These are phyloP conservation scores for Mucor lusitanicus DNA, from an alignment of 371 early-diverging fungal species.

Conservation along the genomic window DNA sequence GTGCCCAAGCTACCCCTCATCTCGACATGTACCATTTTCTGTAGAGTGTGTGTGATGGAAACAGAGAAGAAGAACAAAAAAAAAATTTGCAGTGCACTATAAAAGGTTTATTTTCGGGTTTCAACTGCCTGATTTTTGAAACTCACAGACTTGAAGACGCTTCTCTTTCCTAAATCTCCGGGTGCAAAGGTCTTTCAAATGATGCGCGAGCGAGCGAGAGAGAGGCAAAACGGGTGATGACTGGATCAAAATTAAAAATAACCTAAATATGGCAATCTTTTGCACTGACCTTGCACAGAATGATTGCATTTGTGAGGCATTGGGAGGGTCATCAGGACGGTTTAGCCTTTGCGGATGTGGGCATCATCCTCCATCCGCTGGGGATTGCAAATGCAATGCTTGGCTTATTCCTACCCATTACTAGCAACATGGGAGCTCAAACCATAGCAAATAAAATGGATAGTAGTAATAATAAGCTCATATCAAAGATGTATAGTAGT, in stretches of 20 bases:
- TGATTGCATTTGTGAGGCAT: not conserved
- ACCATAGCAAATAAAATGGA: not conserved
- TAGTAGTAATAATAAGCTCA: not conserved
- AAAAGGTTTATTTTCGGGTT: not conserved
- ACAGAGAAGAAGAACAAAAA: not conserved
- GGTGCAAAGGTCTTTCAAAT: not conserved
- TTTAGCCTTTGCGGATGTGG: not conserved
- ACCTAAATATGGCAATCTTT: not conserved
- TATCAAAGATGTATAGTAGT: too few relatives aligned
- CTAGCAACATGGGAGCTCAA: not conserved
- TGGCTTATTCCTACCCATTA: not conserved
- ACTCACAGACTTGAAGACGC: not conserved
- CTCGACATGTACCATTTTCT: not conserved
- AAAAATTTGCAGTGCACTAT: constrained; percentile 1
- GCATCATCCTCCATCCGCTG: too few relatives aligned
- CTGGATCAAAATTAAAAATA: not conserved
- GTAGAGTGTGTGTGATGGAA: not conserved
- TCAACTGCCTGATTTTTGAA: not conserved
- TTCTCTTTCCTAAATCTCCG: not conserved
- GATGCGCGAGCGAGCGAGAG: not conserved
- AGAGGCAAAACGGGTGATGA: not conserved
- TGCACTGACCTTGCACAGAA: not conserved
- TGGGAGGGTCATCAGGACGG: not conserved
- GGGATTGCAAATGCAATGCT: not conserved
- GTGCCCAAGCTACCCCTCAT: not conserved